These are phyloP conservation scores for Apophysomyces trapeziformis DNA, from an alignment of 371 early-diverging fungal species.

Conservation along the genomic window DNA sequence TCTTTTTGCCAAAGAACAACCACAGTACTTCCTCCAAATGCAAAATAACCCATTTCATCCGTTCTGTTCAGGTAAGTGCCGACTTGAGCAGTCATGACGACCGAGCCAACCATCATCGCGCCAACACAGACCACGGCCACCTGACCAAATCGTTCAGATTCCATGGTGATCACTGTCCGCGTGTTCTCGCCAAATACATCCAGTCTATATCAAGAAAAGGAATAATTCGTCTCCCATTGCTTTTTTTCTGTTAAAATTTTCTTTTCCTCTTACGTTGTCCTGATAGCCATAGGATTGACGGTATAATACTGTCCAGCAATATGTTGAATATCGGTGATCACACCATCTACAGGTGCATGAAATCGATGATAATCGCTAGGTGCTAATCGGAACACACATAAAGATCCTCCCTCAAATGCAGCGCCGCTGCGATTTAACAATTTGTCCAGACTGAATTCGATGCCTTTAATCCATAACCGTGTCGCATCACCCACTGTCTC, in stretches of 20 bases:
- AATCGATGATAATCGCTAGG: slow-evolving; percentile 92
- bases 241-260: neutral
- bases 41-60: slow-evolving; percentile 87
- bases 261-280: slow-evolving; percentile 49
- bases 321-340: slow-evolving; percentile 56
- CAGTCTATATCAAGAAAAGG: slow-evolving; percentile 29
- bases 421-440: slow-evolving; percentile 60
- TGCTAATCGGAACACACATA: slow-evolving; percentile 83
- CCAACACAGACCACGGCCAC: slow-evolving; percentile 81
- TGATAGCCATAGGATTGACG: slow-evolving; percentile 89
- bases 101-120: slow-evolving; percentile 92
- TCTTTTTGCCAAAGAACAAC: slow-evolving; percentile 71
- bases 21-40: slow-evolving; percentile 82
- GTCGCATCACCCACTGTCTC: slow-evolving; percentile 71
- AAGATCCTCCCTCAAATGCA: slow-evolving; percentile 64
- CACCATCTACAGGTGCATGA: slow-evolving; percentile 83
- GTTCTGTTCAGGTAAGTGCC: slow-evolving; percentile 61
- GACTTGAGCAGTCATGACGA: slow-evolving; percentile 64
- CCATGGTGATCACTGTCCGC: slow-evolving; percentile 72
- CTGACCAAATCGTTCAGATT: slow-evolving; percentile 71
- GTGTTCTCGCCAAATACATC: slow-evolving; percentile 90
- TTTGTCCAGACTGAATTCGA: slow-evolving; percentile 67
- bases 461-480: slow-evolving; percentile 88
- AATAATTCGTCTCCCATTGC: neutral
- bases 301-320: slow-evolving; percentile 82